Conservation (phyloP, 1,284 basidiomycete genomes). For the Austroboletus niveus region DNA sequence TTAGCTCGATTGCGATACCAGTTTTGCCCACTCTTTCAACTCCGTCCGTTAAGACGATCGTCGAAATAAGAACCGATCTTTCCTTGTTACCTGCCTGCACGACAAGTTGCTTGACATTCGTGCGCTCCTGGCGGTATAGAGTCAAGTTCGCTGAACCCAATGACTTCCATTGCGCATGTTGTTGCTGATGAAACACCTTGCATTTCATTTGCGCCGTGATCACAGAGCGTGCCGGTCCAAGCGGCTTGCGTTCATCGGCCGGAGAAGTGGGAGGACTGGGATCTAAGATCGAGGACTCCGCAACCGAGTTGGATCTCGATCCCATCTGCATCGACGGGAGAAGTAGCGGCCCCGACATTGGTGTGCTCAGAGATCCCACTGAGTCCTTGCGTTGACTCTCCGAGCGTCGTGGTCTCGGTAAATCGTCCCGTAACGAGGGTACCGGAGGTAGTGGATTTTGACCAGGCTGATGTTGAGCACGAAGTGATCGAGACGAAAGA, state of each 20-base stretch:
- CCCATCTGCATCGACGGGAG: slow-evolving; percentile 61
- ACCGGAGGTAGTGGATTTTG: slow-evolving; percentile 45
- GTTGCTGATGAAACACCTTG: slow-evolving; percentile 95
- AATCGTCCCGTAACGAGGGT: slow-evolving; percentile 40
- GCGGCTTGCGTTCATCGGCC: slow-evolving; percentile 49
- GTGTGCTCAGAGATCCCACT: slow-evolving; percentile 34
- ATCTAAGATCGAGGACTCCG: slow-evolving; percentile 55
- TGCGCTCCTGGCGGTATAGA: slow-evolving; percentile 81
- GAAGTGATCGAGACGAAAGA: slow-evolving; percentile 60
- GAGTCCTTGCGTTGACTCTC: slow-evolving; percentile 22
- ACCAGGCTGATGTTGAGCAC: slow-evolving; percentile 48
- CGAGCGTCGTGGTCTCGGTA: slow-evolving; percentile 36
- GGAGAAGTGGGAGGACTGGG: slow-evolving; percentile 80
- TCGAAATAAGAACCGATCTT: slow-evolving; percentile 84
- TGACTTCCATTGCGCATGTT: slow-evolving; percentile 96
- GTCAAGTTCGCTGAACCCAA: slow-evolving; percentile 87
- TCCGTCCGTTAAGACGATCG: slow-evolving; percentile 93
- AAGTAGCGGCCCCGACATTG: slow-evolving; percentile 49
- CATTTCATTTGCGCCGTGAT: slow-evolving; percentile 96
- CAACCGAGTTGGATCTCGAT: slow-evolving; percentile 49
- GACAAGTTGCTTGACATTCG: slow-evolving; percentile 93
- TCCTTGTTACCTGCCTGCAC: slow-evolving; percentile 86
- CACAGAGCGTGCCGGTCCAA: slow-evolving; percentile 70
- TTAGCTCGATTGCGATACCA: slow-evolving; percentile 94
- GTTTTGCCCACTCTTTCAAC: slow-evolving; percentile 98